Base-by-base conservation (phyloP, 495 filamentous ascomycete species). In the Xylaria cubensis region DNA sequence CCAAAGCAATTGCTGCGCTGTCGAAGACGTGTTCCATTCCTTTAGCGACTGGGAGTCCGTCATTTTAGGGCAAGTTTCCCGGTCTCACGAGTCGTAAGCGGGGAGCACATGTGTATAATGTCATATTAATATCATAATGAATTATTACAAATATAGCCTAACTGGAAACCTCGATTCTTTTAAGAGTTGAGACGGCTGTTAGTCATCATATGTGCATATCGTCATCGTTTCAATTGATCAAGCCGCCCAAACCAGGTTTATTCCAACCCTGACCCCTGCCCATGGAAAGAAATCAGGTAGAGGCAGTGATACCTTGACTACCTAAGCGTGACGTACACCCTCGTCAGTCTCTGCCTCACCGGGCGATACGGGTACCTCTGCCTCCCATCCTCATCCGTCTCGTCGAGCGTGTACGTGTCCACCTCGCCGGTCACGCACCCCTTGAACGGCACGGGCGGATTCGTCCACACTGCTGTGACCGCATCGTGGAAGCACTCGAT, bases 371-470 rank as follows among this genome's bases (percentile, higher is more conserved):
- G 69, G 10, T 64, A 71, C 59, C 46, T 56, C 19, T 36, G 32
- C 26, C 15, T 42, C 2, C 69, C 69, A 10, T 64, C 42, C 26
- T 21, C 69, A 15, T 71, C 69, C 41, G 4, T 44, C 59, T 71
- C 59, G 21, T 51, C 59, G 0, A 71, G 59, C n/a, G 56, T 29
- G 21, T 55, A 71, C 32, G 69, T 53, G 13, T 71, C 69, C 26
- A 71, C 61, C 69, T 71, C 69, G 15, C 69, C 34, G n/a, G 48
- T 59, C 4, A 71, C 46, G 8, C 36, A 12, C 0, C 58, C 69
- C 69, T 29, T 76, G 70, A 83, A 85, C 42, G 82, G 82, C 50
- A 42, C 66, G 21, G 82, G 80, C 34, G 81, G 83, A 61, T 79
- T 70, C 67, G 68, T 64, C 80, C 82, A 85, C 34, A 80, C 73